Percentiles rank a stretch among this genome's conserved stretches.
phyloP scores from a whole-genome alignment of 2,329 filamentous ascomycete genomes.

The Hirsutella rhossiliensis region DNA sequence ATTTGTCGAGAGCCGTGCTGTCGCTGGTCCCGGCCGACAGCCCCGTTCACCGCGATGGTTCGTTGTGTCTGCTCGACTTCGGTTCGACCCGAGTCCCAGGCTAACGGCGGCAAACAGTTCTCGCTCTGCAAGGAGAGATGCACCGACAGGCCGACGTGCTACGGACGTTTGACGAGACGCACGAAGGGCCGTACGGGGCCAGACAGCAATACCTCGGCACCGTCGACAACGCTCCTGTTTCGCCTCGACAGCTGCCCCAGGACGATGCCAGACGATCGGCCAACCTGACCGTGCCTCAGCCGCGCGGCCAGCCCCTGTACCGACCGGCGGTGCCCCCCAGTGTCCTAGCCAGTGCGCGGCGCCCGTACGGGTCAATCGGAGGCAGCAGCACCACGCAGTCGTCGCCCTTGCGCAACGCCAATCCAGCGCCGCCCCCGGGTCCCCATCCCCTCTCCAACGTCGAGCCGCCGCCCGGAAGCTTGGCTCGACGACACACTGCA shows the following conservation, averaged over 20 bases:
- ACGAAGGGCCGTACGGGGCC: slow-evolving; percentile 56
- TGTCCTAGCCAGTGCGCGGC: slow-evolving; percentile 60
- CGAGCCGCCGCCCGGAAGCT: slow-evolving; percentile 52
- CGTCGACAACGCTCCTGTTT: slow-evolving; percentile 68
- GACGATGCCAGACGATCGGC: slow-evolving; percentile 70
- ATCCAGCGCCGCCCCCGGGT: slow-evolving; percentile 49
- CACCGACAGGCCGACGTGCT: slow-evolving; percentile 48
- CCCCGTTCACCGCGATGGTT: slow-evolving; percentile 71
- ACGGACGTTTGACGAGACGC: slow-evolving; percentile 47
- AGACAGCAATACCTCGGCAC: slow-evolving; percentile 55
- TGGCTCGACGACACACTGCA: slow-evolving; percentile 80
- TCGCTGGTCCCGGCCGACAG: slow-evolving; percentile 66
- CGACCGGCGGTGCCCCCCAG: slow-evolving; percentile 73
- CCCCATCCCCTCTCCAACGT: slow-evolving; percentile 55
- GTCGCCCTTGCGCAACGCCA: slow-evolving; percentile 60
- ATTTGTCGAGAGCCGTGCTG: slow-evolving; percentile 65
- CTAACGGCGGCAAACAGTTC: slow-evolving; percentile 24
- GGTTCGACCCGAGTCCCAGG: neutral
- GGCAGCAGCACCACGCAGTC: slow-evolving; percentile 57
- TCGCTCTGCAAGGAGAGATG: slow-evolving; percentile 45
- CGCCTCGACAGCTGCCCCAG: slow-evolving; percentile 74
- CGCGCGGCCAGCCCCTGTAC: slow-evolving; percentile 52
- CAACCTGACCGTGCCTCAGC: slow-evolving; percentile 50
- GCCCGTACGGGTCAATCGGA: slow-evolving; percentile 80
- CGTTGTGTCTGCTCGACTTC: slow-evolving; percentile 23